Conservation (phyloP, 1,284 basidiomycete species). For the Porodaedalea pini region DNA sequence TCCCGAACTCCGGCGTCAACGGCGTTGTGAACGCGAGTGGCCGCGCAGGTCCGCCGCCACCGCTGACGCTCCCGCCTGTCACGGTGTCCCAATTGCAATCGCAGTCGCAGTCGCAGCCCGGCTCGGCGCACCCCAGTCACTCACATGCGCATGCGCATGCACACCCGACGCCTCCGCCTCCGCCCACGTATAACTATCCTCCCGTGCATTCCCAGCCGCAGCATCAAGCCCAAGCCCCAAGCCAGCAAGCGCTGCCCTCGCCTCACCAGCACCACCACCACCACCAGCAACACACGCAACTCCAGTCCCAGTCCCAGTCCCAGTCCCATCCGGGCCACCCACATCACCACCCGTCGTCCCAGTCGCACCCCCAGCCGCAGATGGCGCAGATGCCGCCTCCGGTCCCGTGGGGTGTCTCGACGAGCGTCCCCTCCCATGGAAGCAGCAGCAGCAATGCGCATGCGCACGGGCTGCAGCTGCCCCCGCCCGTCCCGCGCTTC, state of each 20-base stretch:
- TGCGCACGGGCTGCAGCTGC: slow-evolving; percentile 3
- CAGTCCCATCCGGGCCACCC: not conserved
- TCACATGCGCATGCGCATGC: not conserved
- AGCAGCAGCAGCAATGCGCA: not conserved
- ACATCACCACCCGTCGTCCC: too few species aligned
- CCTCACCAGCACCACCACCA: not conserved
- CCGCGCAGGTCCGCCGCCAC: not conserved
- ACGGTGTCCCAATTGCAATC: too few species aligned
- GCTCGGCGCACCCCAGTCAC: not conserved
- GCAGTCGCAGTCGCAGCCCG: not conserved
- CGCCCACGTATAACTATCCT: not conserved
- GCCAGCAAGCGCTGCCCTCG: not conserved
- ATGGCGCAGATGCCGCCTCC: not conserved
- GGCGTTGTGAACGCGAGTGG: not conserved
- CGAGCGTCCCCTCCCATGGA: slow-evolving; percentile 9
- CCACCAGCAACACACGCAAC: not conserved
- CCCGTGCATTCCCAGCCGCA: not conserved
- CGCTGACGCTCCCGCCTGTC: not conserved
- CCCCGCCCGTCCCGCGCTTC: slow-evolving; percentile 5
- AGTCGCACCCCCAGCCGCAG: not conserved
- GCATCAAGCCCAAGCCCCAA: too few species aligned
- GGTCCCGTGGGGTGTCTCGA: not conserved
- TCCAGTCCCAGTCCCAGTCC: not conserved
- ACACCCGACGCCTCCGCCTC: not conserved
- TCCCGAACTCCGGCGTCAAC: not conserved